These are phyloP conservation scores for Graphiopsis chlorocephala DNA, from an alignment of 2,329 filamentous ascomycete genomes.

Conservation along the genomic window DNA sequence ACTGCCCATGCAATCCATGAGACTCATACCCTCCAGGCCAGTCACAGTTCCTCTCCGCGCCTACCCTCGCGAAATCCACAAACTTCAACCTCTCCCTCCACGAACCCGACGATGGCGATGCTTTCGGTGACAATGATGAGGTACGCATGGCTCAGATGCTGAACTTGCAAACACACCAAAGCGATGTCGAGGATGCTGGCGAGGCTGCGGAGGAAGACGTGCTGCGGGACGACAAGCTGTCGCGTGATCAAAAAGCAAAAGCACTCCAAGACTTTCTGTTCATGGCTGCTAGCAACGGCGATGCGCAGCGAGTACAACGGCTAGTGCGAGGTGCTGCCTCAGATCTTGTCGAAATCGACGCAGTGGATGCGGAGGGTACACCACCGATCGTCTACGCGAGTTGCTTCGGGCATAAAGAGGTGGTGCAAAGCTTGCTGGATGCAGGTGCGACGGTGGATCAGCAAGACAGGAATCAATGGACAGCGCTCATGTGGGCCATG, in stretches of 20 bases:
- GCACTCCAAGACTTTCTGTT: constrained; percentile 84
- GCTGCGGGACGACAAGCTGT: constrained; percentile 68
- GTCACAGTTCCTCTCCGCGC: constrained; percentile 89
- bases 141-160: constrained; percentile 92
- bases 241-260: constrained; percentile 73
- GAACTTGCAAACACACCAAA: constrained; percentile 84
- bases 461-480: constrained; percentile 97
- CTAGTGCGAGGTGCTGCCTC: constrained; percentile 73
- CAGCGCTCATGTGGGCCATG: constrained; percentile 99
- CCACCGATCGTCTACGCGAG: constrained; percentile 96
- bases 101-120: constrained; percentile 69
- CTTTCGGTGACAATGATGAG: constrained; percentile 68
- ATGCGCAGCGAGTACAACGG: constrained; percentile 74
- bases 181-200: constrained; percentile 61
- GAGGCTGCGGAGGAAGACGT: constrained; percentile 80
- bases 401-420: constrained; percentile 92
- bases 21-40: constrained; percentile 60
- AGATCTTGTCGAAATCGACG: constrained; percentile 77
- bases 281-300: constrained; percentile 95
- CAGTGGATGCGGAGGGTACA: constrained; percentile 88
- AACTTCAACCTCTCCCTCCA: constrained; percentile 83
- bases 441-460: constrained; percentile 86
- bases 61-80: constrained; percentile 77
- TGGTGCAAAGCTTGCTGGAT: constrained; percentile 78
- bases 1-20: neutral